A percentile compares a stretch with the other conserved stretches of the same genome.
These are phyloP conservation scores for Rhodotorula graminis DNA, from an alignment of 768 basidiomycete species.

Conservation along the genomic window DNA sequence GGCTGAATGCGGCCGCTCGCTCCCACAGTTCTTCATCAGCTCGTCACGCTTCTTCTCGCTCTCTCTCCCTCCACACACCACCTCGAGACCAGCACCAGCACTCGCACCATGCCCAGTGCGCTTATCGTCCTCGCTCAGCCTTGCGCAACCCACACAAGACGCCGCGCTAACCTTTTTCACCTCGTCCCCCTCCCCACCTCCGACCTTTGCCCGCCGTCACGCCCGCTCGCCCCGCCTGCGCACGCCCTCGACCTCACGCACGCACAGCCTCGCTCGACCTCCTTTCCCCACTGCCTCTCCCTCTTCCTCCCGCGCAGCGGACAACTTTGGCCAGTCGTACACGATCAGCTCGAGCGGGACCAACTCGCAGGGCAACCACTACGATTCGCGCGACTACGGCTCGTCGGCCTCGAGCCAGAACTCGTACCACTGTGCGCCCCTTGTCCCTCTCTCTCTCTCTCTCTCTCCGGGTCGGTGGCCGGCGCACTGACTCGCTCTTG, in stretches of 20 bases:
- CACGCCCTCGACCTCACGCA: not conserved
- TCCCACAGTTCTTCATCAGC: not conserved
- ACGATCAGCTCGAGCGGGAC: not conserved
- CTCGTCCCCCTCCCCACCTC: too few relatives aligned
- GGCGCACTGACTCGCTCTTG: too few relatives aligned
- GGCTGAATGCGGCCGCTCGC: not conserved
- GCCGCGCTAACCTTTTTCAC: not conserved
- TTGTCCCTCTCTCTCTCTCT: conserved; percentile 45
- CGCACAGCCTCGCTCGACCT: too few relatives aligned
- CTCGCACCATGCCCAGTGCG: conserved; percentile 3
- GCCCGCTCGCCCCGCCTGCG: not conserved
- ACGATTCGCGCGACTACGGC: conserved; percentile 54
- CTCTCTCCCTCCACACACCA: not conserved
- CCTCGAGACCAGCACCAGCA: too few relatives aligned
- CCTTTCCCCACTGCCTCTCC: not conserved
- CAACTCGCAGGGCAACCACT: conserved; percentile 57
- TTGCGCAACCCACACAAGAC: too few relatives aligned
- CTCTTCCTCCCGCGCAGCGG: not conserved
- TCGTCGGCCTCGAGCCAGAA: conserved; percentile 53
- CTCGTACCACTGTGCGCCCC: conserved; percentile 54
- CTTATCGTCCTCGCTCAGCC: too few relatives aligned
- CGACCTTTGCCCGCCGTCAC: too few relatives aligned
- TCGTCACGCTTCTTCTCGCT: not conserved
- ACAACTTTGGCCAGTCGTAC: conserved; percentile 22
- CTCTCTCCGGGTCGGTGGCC: too few relatives aligned